A percentile compares a stretch with the other conserved stretches of the same genome.
Evolutionary conservation across 768 basidiomycete species (phyloP).

Genomic region (Agrocybe praecox): DNA sequence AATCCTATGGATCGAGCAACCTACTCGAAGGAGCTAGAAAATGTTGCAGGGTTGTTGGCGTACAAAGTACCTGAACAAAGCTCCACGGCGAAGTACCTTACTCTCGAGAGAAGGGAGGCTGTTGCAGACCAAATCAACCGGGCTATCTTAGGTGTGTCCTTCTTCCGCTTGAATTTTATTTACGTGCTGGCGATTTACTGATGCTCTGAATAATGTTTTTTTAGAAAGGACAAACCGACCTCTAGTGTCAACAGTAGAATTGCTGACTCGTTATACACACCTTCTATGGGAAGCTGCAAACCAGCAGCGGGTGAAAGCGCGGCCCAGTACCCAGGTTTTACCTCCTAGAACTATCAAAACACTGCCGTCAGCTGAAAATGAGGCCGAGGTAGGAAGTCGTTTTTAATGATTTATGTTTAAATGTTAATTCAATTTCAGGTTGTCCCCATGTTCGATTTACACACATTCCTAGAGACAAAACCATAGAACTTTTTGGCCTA

Average conservation of each 20-base stretch:
- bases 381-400: slow-evolving; percentile 37
- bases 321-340: slow-evolving; percentile 44
- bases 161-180: too few species aligned
- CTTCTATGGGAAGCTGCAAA: slow-evolving; percentile 60
- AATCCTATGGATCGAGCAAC: slow-evolving; percentile 55
- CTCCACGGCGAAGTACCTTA: slow-evolving; percentile 73
- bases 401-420: background rate
- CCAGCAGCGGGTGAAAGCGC: slow-evolving; percentile 47
- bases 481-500: slow-evolving; percentile 27
- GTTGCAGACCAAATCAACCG: slow-evolving; percentile 89
- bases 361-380: slow-evolving; percentile 32
- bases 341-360: slow-evolving; percentile 36
- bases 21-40: slow-evolving; percentile 71
- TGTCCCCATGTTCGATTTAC: slow-evolving; percentile 57
- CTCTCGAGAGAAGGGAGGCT: slow-evolving; percentile 73
- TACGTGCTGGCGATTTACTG: too few species aligned
- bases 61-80: slow-evolving; percentile 82
- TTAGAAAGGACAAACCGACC: slow-evolving; percentile 55
- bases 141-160: slow-evolving; percentile 77
- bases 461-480: slow-evolving; percentile 51
- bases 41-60: slow-evolving; percentile 80
- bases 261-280: slow-evolving; percentile 67
- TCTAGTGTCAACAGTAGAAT: slow-evolving; percentile 62
- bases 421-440: slow-evolving; percentile 24
- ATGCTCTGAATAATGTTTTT: background rate